Conservation (phyloP, 2,329 filamentous ascomycete species). For the Magnaporthales sp. region DNA sequence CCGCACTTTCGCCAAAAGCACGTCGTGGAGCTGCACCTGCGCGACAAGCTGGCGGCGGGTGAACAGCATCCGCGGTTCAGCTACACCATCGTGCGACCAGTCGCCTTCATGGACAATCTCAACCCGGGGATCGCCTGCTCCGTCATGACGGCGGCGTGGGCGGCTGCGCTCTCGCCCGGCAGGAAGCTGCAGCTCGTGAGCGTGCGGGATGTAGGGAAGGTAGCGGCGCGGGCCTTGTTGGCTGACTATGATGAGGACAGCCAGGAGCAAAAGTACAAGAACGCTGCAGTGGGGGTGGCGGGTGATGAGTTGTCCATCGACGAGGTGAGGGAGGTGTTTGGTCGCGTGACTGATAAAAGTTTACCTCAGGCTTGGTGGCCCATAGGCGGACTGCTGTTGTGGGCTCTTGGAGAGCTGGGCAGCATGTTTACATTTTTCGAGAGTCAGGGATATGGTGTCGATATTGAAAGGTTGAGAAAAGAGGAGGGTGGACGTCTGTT, state of each 20-base stretch:
- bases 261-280: constrained; percentile 17
- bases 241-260: constrained; percentile 11
- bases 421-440: constrained; percentile 29
- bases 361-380: constrained; percentile 23
- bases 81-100: constrained; percentile 30
- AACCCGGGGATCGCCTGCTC: constrained; percentile 19
- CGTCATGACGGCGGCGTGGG: constrained; percentile 23
- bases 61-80: constrained; percentile 13
- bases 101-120: constrained; percentile 31
- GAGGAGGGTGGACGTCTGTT: constrained; percentile 19
- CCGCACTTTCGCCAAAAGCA: constrained; percentile 35
- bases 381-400: constrained; percentile 19
- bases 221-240: constrained; percentile 23
- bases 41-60: constrained; percentile 21
- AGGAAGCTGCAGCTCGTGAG: constrained; percentile 27
- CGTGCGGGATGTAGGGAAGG: constrained; percentile 27
- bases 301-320: constrained; percentile 24
- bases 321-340: constrained; percentile 20
- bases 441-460: constrained; percentile 28
- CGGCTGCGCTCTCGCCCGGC: constrained; percentile 14
- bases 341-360: constrained; percentile 14
- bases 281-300: constrained; percentile 23
- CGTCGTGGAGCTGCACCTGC: constrained; percentile 49
- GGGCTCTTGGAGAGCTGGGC: constrained; percentile 19
- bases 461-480: constrained; percentile 21